Conservation (phyloP, 768 basidiomycete species). For the Xerocomus brunneocitrinus region DNA sequence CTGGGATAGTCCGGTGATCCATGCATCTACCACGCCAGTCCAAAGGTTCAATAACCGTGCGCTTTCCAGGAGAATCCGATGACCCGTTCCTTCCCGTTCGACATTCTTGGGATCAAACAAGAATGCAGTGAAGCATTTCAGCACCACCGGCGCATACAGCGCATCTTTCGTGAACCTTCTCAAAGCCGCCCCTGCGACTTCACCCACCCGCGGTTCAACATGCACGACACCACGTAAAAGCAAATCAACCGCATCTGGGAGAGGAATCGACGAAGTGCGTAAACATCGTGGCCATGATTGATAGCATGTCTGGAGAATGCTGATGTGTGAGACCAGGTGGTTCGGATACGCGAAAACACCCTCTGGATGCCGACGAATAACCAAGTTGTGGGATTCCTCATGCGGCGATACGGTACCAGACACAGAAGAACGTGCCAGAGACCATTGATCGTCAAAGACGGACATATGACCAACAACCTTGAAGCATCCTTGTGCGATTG, state of each 20-base stretch:
- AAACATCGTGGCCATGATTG: slow-evolving; percentile 83
- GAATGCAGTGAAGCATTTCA: slow-evolving; percentile 63
- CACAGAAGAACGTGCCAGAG: slow-evolving; percentile 45
- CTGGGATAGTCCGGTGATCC: slow-evolving; percentile 50
- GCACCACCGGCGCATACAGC: slow-evolving; percentile 48
- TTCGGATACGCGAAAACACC: slow-evolving; percentile 63
- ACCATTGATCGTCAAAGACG: slow-evolving; percentile 83
- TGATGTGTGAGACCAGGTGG: slow-evolving; percentile 56
- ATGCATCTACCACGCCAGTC: slow-evolving; percentile 64
- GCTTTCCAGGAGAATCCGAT: slow-evolving; percentile 63
- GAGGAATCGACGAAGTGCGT: slow-evolving; percentile 45
- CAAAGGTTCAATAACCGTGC: slow-evolving; percentile 66
- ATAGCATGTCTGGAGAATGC: slow-evolving; percentile 70
- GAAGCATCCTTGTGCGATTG: slow-evolving; percentile 55
- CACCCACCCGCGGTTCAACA: slow-evolving; percentile 69
- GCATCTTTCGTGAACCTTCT: slow-evolving; percentile 68
- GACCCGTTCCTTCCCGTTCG: slow-evolving; percentile 56
- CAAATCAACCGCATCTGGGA: slow-evolving; percentile 68
- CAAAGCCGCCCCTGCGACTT: slow-evolving; percentile 64
- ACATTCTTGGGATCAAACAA: slow-evolving; percentile 68
- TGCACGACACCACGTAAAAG: slow-evolving; percentile 80
- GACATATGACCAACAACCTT: slow-evolving; percentile 70
- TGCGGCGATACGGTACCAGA: slow-evolving; percentile 41
- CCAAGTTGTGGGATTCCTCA: slow-evolving; percentile 65
- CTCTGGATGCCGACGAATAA: slow-evolving; percentile 66